Evolutionary conservation across 2,329 filamentous ascomycete genomes (phyloP).

Genomic region (Clarireedia homoeocarpa): DNA sequence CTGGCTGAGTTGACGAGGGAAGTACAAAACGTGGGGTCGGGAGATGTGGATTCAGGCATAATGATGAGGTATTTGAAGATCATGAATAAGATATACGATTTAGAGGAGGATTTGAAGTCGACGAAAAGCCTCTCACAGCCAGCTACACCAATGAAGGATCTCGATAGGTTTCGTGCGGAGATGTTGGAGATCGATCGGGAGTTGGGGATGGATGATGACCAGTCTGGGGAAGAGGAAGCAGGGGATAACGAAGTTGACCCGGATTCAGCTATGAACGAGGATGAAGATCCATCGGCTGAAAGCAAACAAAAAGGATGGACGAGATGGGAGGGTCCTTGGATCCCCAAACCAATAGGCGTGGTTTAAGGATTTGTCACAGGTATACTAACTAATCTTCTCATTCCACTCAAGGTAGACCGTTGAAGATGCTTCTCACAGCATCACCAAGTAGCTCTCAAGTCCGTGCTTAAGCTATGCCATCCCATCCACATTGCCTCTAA

Average conservation of each 20-base stretch:
- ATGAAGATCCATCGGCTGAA: background rate
- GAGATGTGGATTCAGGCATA: conserved; percentile 12
- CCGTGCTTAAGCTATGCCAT: too few relatives aligned
- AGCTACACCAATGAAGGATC: background rate
- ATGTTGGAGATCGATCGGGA: conserved; percentile 18
- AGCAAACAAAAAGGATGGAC: conserved; percentile 4
- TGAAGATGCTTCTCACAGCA: too few relatives aligned
- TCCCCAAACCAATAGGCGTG: conserved; percentile 18
- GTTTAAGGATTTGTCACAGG: background rate
- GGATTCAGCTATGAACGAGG: background rate
- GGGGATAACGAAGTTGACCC: background rate
- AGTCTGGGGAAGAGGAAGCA: conserved; percentile 10
- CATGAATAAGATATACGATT: conserved; percentile 33
- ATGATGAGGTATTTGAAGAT: conserved; percentile 32
- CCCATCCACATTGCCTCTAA: too few relatives aligned
- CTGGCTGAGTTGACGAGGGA: conserved; percentile 19
- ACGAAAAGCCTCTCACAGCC: background rate
- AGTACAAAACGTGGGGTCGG: conserved; percentile 18
- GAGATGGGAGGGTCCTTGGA: conserved; percentile 16
- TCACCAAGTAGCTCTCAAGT: too few relatives aligned
- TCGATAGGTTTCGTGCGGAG: conserved; percentile 18
- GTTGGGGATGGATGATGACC: conserved; percentile 14
- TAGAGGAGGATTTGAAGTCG: background rate
- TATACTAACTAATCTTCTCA: background rate
- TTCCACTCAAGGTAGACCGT: background rate